Evolutionary conservation across 1,284 basidiomycete genomes (phyloP).

Genomic region (Tilletia indica): DNA sequence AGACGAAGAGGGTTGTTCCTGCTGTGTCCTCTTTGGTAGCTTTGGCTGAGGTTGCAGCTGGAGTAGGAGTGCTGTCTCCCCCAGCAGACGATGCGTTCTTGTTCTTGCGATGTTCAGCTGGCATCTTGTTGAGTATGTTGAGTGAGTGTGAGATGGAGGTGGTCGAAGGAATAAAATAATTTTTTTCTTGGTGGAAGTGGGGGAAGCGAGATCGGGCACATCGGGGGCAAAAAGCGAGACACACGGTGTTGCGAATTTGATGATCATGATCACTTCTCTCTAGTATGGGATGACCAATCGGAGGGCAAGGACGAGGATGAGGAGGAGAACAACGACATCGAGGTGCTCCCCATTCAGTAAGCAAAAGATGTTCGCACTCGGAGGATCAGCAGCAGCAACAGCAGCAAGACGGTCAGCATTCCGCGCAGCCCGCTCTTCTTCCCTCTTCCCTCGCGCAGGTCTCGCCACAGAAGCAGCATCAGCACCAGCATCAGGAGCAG

Average conservation of each 20-base stretch:
- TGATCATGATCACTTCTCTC: too few species aligned
- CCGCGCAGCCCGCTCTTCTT: not conserved
- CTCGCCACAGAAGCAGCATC: constrained; percentile 8
- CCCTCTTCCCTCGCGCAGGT: constrained; percentile 1
- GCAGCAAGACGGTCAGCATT: not conserved
- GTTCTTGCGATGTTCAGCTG: not conserved
- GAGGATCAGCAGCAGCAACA: not conserved
- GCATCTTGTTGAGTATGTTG: not conserved
- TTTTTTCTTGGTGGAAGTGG: too few species aligned
- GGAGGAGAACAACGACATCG: too few species aligned
- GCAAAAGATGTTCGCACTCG: too few species aligned
- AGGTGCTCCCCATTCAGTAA: too few species aligned
- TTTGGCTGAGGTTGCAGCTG: not conserved
- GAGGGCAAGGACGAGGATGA: too few species aligned
- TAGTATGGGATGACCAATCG: too few species aligned
- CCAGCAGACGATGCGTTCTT: not conserved
- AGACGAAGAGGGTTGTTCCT: constrained; percentile 57
- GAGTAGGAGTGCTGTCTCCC: too few species aligned
- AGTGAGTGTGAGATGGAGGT: not conserved
- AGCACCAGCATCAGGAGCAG: not conserved
- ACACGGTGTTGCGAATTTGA: too few species aligned
- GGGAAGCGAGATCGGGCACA: too few species aligned
- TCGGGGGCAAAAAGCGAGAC: too few species aligned
- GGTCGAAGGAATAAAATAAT: too few species aligned
- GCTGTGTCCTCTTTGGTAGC: not conserved